Percentiles rank a stretch among this genome's conserved stretches.
These are phyloP conservation scores for Aspergillus pseudonomiae DNA, from an alignment of 2,329 filamentous ascomycete genomes.

Conservation along the genomic window DNA sequence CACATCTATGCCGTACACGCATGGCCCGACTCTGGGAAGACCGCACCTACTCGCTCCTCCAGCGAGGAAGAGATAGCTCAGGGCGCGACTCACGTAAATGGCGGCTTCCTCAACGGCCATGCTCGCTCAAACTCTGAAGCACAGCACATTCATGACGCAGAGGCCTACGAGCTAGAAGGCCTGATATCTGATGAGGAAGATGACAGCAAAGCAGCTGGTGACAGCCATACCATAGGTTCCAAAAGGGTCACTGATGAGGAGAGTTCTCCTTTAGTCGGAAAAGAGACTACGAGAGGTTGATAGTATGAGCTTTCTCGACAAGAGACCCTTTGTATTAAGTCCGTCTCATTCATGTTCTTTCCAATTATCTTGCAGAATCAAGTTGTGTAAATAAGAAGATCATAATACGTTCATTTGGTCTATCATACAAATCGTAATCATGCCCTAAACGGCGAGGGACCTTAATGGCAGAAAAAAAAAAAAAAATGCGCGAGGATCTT, in stretches of 20 bases:
- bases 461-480: not conserved
- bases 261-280: slow-evolving; percentile 22
- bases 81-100: slow-evolving; percentile 19
- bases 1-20: slow-evolving; percentile 74
- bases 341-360: not conserved
- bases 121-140: slow-evolving; percentile 40
- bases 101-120: slow-evolving; percentile 46
- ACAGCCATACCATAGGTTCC: slow-evolving; percentile 23
- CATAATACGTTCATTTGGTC: not conserved
- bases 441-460: not conserved
- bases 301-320: not conserved
- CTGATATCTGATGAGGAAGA: slow-evolving; percentile 88
- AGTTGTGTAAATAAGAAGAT: not conserved
- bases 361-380: not conserved
- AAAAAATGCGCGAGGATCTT: no score
- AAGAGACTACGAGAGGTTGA: slow-evolving; percentile 16
- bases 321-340: not conserved
- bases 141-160: slow-evolving; percentile 71
- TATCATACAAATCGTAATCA: slow-evolving; percentile 20
- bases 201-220: slow-evolving; percentile 36
- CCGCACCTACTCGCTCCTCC: slow-evolving; percentile 11
- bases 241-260: slow-evolving; percentile 38
- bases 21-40: slow-evolving; percentile 45
- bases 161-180: slow-evolving; percentile 92
- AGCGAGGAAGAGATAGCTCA: slow-evolving; percentile 21